These are phyloP conservation scores for Arthrobotrys megalospora DNA, from an alignment of 2,329 filamentous ascomycete species.

Conservation along the genomic window DNA sequence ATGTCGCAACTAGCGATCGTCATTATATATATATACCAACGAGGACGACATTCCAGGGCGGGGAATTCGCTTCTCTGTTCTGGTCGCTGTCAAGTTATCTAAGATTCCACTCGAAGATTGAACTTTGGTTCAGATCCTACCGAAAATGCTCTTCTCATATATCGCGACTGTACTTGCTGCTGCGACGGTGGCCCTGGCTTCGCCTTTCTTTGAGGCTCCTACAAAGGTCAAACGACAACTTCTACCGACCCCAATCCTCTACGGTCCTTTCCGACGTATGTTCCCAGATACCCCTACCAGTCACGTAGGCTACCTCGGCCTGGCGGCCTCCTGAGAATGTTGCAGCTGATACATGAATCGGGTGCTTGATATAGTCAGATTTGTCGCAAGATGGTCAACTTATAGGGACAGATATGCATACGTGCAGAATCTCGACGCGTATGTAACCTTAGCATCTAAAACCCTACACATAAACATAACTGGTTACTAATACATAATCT, in stretches of 20 bases:
- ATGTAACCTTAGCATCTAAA: background rate
- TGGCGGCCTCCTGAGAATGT: background rate
- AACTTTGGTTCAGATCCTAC: background rate
- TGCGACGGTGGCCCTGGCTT: conserved; percentile 12
- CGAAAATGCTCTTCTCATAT: conserved; percentile 44
- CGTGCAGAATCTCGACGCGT: conserved; percentile 39
- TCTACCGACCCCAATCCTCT: conserved; percentile 18
- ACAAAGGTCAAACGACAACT: conserved; percentile 33
- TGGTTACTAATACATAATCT: background rate
- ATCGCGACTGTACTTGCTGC: conserved; percentile 11
- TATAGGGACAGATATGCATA: conserved; percentile 54
- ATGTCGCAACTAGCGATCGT: too few relatives aligned
- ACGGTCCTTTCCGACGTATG: conserved; percentile 49
- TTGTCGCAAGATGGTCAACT: conserved; percentile 46
- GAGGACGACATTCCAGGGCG: too few relatives aligned
- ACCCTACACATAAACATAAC: too few relatives aligned
- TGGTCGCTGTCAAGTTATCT: too few relatives aligned
- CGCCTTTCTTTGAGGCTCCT: background rate
- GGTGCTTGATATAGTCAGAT: conserved; percentile 11
- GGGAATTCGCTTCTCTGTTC: too few relatives aligned
- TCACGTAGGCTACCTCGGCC: background rate
- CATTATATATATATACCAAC: too few relatives aligned
- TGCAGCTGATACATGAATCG: background rate
- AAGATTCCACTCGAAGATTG: too few relatives aligned
- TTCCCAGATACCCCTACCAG: background rate